These are phyloP conservation scores for Poa pratensis DNA, from an alignment of 176 grass and related monocot genomes.

Conservation along the genomic window DNA sequence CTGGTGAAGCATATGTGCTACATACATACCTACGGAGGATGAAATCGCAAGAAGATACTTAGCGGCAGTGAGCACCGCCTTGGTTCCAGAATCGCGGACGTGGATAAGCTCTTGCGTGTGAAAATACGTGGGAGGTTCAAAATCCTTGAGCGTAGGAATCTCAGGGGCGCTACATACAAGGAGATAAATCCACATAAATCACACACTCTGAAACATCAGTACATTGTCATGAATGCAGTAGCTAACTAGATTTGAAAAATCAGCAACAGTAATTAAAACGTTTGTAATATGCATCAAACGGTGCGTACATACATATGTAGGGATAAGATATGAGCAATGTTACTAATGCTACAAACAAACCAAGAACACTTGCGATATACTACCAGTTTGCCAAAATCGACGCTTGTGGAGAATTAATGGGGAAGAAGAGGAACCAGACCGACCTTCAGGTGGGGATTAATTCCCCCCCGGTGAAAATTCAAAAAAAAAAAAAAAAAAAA, in stretches of 20 bases:
- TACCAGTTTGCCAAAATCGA: not conserved
- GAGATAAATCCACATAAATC: not conserved
- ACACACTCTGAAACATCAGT: not conserved
- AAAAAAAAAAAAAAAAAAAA: too few species aligned
- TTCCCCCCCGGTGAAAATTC: too few species aligned
- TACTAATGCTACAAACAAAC: not conserved
- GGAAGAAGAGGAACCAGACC: not conserved
- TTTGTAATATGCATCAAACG: not conserved
- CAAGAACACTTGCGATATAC: not conserved
- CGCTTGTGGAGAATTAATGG: not conserved
- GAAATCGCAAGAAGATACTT: slow-evolving; percentile 25
- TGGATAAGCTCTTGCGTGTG: not conserved
- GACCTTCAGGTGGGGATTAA: too few species aligned
- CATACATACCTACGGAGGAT: not conserved
- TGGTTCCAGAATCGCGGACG: not conserved
- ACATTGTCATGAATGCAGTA: not conserved
- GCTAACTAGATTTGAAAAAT: not conserved
- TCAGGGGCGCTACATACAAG: not conserved
- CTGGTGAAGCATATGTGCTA: slow-evolving; percentile 7
- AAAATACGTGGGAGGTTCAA: not conserved
- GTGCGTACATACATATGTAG: too few species aligned
- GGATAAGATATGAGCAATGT: too few species aligned
- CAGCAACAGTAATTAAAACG: not conserved
- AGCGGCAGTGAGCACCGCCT: not conserved
- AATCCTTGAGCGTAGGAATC: slow-evolving; percentile 3